Percentiles rank a stretch among this genome's conserved stretches.
These are phyloP conservation scores for Suillus decipiens DNA, from an alignment of 768 basidiomycete genomes.

Conservation along the genomic window DNA sequence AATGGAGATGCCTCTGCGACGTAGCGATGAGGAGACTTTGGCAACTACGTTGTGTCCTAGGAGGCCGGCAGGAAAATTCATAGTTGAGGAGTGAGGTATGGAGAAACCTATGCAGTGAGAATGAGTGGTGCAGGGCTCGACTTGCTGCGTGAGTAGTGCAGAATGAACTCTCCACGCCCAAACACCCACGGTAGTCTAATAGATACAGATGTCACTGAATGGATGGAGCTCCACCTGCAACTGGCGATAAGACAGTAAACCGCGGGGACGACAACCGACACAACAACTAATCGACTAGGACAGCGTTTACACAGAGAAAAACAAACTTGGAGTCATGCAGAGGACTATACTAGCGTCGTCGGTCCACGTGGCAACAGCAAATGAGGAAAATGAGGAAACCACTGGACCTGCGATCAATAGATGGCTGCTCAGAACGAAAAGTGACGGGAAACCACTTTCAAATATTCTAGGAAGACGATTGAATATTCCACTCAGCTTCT, in stretches of 20 bases:
- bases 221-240: background rate
- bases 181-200: background rate
- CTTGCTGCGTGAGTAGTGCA: background rate
- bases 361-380: background rate
- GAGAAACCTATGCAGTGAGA: background rate
- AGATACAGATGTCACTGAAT: background rate
- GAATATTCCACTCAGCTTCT: background rate
- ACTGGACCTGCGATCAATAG: background rate
- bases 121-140: background rate
- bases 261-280: background rate
- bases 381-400: slow-evolving; percentile 7
- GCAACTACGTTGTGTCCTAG: background rate
- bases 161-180: background rate
- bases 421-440: background rate
- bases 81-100: slow-evolving; percentile 3
- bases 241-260: background rate
- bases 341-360: too few relatives aligned
- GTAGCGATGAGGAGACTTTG: slow-evolving; percentile 9
- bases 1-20: slow-evolving; percentile 21
- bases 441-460: background rate
- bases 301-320: background rate
- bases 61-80: slow-evolving; percentile 12
- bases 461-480: background rate
- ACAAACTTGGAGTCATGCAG: background rate
- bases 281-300: background rate